Percentiles rank a stretch among this genome's conserved stretches.
phyloP scores from a whole-genome alignment of 108 stramenopile species.

The Nannochloropsis salina region DNA sequence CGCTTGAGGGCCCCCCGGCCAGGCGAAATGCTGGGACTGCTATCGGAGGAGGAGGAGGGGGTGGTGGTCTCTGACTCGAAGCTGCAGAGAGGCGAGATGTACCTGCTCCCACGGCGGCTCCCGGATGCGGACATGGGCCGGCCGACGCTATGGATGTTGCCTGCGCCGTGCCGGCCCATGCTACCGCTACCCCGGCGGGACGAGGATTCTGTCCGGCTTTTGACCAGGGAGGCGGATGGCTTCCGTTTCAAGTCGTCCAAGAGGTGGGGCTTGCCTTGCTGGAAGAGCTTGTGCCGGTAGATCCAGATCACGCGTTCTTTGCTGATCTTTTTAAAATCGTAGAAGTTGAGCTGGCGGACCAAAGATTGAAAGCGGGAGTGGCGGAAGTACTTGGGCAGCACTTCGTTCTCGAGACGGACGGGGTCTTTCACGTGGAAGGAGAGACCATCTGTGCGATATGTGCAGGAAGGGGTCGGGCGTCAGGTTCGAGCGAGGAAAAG shows the following conservation, averaged over 20 bases:
- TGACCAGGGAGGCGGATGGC: constrained; percentile 27
- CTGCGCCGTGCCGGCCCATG: neutral
- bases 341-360: constrained; percentile 84
- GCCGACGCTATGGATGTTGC: neutral
- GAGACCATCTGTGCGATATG: constrained; percentile 31
- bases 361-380: constrained; percentile 87
- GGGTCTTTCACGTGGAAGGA: constrained; percentile 51
- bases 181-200: neutral
- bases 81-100: too few relatives aligned
- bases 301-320: constrained; percentile 73
- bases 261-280: constrained; percentile 75
- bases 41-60: neutral
- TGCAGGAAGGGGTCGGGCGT: neutral
- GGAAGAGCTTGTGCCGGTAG: constrained; percentile 85
- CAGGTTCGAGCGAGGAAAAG: neutral
- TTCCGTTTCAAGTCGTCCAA: constrained; percentile 76
- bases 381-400: constrained; percentile 72
- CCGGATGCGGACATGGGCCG: too few relatives aligned
- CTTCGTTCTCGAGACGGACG: constrained; percentile 37
- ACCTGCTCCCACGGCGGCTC: too few relatives aligned
- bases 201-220: constrained; percentile 7
- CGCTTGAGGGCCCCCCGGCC: neutral
- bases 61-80: neutral
- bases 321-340: constrained; percentile 74
- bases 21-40: neutral